Conservation (phyloP, 208 protist genomes). For the Leishmania braziliensis region DNA sequence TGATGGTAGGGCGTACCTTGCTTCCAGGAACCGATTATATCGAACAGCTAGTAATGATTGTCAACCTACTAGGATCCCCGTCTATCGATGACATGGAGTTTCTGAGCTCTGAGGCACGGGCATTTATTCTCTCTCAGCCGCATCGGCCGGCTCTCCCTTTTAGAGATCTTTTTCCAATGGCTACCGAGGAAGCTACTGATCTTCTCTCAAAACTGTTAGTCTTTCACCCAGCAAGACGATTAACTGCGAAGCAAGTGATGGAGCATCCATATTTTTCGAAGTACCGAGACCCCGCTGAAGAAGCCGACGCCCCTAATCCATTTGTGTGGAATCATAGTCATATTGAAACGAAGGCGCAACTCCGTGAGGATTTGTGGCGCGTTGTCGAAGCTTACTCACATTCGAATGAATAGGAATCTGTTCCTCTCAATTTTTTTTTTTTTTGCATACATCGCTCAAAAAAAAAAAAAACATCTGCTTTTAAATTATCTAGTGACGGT, state of each 20-base stretch:
- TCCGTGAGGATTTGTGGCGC: slow-evolving; percentile 79
- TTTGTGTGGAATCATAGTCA: slow-evolving; percentile 80
- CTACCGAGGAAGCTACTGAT: slow-evolving; percentile 92
- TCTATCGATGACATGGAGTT: slow-evolving; percentile 82
- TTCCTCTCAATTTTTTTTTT: background rate
- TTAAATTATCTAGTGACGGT: background rate
- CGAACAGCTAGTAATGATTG: slow-evolving; percentile 82
- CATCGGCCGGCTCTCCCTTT: slow-evolving; percentile 46
- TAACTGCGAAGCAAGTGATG: slow-evolving; percentile 94
- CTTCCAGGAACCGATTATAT: slow-evolving; percentile 93
- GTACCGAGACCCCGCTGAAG: slow-evolving; percentile 85
- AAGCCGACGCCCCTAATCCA: slow-evolving; percentile 64
- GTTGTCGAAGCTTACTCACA: slow-evolving; percentile 66
- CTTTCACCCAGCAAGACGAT: slow-evolving; percentile 96
- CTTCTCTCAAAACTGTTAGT: slow-evolving; percentile 94
- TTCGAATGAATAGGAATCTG: background rate
- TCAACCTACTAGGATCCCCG: slow-evolving; percentile 82
- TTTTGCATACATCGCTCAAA: background rate
- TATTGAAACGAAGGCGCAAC: slow-evolving; percentile 62
- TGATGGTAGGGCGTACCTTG: slow-evolving; percentile 97
- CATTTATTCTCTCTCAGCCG: slow-evolving; percentile 77
- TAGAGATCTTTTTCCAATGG: slow-evolving; percentile 92
- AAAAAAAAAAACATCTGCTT: background rate
- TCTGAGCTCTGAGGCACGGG: slow-evolving; percentile 77
- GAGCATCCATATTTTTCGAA: slow-evolving; percentile 94